Evolutionary conservation across 2,329 filamentous ascomycete species (phyloP).

Genomic region (Xylariaceae sp.): DNA sequence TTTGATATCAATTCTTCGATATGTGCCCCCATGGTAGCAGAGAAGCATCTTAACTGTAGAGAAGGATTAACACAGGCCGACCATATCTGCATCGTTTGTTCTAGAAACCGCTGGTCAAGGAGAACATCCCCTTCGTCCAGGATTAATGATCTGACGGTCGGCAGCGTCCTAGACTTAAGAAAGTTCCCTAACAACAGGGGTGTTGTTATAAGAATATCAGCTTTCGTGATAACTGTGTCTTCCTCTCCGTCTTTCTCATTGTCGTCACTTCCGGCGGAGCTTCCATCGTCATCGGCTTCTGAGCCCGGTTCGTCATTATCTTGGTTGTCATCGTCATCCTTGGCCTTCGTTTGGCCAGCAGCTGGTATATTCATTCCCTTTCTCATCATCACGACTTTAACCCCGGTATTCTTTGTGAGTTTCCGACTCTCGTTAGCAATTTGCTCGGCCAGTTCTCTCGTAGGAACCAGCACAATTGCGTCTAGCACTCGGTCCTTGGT

Average conservation of each 20-base stretch:
- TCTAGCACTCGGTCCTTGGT: constrained; percentile 52
- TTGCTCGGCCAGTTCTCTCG: constrained; percentile 72
- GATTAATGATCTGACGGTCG: constrained; percentile 68
- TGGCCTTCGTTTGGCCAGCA: constrained; percentile 33
- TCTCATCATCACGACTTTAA: constrained; percentile 76
- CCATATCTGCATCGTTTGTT: constrained; percentile 85
- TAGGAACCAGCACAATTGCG: constrained; percentile 71
- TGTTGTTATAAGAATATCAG: constrained; percentile 77
- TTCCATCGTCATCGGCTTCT: constrained; percentile 24
- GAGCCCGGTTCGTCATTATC: constrained; percentile 22
- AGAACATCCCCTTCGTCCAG: constrained; percentile 95
- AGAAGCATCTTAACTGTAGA: constrained; percentile 83
- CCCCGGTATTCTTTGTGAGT: constrained; percentile 68
- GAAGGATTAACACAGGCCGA: constrained; percentile 64
- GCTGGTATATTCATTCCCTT: constrained; percentile 73
- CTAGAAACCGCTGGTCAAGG: constrained; percentile 76
- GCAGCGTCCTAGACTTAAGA: constrained; percentile 54
- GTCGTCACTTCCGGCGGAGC: constrained; percentile 38
- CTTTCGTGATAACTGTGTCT: constrained; percentile 54
- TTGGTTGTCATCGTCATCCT: constrained; percentile 24
- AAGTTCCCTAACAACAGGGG: constrained; percentile 75
- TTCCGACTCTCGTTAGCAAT: constrained; percentile 86
- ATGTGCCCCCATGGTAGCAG: constrained; percentile 92
- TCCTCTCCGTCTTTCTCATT: constrained; percentile 36
- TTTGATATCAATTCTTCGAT: constrained; percentile 74